phyloP scores from a whole-genome alignment of 2,329 filamentous ascomycete species.

The Grosmannia huntii region DNA sequence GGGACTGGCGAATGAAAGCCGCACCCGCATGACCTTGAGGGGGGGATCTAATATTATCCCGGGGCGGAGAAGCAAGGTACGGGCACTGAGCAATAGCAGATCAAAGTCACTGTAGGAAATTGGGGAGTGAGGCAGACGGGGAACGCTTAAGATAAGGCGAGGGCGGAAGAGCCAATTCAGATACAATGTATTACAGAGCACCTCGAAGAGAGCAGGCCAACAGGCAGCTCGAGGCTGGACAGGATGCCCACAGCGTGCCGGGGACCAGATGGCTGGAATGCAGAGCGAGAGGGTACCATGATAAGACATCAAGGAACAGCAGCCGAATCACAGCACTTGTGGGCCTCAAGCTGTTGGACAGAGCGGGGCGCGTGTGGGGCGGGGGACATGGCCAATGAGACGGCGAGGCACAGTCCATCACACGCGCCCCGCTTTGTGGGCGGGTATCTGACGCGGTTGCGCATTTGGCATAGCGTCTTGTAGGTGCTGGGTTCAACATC shows the following conservation, averaged over 20 bases:
- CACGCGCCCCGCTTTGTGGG: slow-evolving; percentile 7
- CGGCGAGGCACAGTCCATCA: neutral
- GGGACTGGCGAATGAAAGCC: slow-evolving; percentile 5
- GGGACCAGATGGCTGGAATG: neutral
- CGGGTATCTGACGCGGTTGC: neutral
- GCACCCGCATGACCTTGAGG: slow-evolving; percentile 6
- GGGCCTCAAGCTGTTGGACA: neutral
- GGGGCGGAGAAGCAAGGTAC: neutral
- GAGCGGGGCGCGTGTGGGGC: slow-evolving; percentile 1
- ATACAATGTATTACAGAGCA: too few species aligned
- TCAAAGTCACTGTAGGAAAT: neutral
- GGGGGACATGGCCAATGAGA: slow-evolving; percentile 3
- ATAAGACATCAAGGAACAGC: slow-evolving; percentile 1
- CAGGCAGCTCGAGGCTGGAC: neutral
- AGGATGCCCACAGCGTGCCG: neutral
- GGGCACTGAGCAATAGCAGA: neutral
- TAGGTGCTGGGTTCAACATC: neutral
- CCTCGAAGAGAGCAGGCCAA: too few species aligned
- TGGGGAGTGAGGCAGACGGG: neutral
- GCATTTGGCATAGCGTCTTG: neutral
- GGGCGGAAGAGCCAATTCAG: too few species aligned
- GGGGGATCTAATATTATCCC: neutral
- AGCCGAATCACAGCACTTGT: slow-evolving; percentile 6
- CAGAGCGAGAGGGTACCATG: neutral
- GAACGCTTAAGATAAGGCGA: too few species aligned